Conservation (phyloP, 2,329 filamentous ascomycete genomes). For the Neopestalotiopsis clavispora region DNA sequence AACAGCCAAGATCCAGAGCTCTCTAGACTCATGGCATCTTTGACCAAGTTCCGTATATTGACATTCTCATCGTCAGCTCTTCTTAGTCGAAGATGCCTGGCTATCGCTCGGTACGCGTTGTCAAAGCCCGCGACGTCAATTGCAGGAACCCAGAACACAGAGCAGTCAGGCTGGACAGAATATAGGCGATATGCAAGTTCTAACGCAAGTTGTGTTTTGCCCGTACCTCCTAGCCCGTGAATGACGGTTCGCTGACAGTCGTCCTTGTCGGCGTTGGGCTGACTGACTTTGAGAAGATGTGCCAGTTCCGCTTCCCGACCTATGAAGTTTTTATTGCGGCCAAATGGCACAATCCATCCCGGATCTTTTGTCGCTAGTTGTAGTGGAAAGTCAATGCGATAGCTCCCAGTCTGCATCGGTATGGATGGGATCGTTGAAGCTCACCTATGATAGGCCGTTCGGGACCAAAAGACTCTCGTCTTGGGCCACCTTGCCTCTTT, state of each 20-base stretch:
- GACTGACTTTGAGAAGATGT: background rate
- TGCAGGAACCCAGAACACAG: background rate
- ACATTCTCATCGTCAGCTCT: conserved; percentile 35
- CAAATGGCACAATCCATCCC: conserved; percentile 7
- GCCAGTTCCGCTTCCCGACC: conserved; percentile 2
- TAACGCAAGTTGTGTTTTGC: conserved; percentile 45
- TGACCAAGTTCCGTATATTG: conserved; percentile 42
- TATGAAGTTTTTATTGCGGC: background rate
- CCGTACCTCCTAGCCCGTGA: conserved; percentile 39
- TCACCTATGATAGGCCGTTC: background rate
- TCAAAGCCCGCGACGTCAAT: conserved; percentile 30
- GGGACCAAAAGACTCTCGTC: background rate
- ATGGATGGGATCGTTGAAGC: background rate
- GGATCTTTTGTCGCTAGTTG: background rate
- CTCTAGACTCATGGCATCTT: conserved; percentile 33
- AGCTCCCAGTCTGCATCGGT: background rate
- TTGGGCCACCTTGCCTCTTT: conserved; percentile 8
- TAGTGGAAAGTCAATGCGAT: background rate
- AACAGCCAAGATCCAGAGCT: conserved; percentile 41
- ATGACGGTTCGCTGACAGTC: conserved; percentile 32
- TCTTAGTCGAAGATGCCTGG: conserved; percentile 29
- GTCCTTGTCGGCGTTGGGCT: conserved; percentile 12
- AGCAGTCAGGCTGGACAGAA: background rate
- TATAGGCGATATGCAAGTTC: conserved; percentile 25
- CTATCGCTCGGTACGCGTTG: conserved; percentile 40